Base-by-base conservation (phyloP, 148 eudicot genomes). In the Euryodendron excelsum region DNA sequence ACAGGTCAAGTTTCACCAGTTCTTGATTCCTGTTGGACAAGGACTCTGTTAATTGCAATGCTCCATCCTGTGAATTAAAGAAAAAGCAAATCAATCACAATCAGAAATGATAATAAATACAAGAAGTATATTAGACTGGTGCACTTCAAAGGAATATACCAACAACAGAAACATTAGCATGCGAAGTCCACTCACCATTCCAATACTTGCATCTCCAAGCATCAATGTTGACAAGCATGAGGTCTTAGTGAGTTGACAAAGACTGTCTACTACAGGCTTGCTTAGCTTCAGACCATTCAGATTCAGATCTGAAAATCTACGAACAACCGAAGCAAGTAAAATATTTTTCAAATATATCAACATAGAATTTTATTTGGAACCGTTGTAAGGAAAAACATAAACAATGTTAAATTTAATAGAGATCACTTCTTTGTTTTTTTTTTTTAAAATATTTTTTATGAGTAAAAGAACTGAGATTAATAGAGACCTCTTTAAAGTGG, bases 281-380 rank as follows among this genome's bases (percentile, higher is more conserved):
- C 86, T 92, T 74, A 96, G 86, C 82, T 91, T 96, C 72, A 93
- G 66, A 23, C 98, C 99, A 73, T 81, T 89, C 80, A 96, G 73
- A 85, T 79, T 90, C 66, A 96, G 86, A 78, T 90, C 97, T 41
- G 96, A 87, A 90, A 96, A 90, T 82, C 99, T 96, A 76, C 48
- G 59, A 59, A 64, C 23, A 23, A 69, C n/a, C 1, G 58, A 73
- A 48, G 62, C 58, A 34, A 30, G 48, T 23, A 59, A 71, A 55
- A 76, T 12, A 47, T 4, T 31, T 30, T 55, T 56, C 73, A 69
- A 27, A 27, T 45, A 21, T 13, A 69, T 20, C 28, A 59, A 21
- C 69, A 23, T 3, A 9, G 68, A 9, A 39, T 55, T 53, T 27
- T 11, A 61, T 5, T 23, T 11, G 59, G 23, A 37, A 65, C 77